Evolutionary conservation across 1,284 basidiomycete genomes (phyloP).

Genomic region (Coniferiporia sulphurascens): DNA sequence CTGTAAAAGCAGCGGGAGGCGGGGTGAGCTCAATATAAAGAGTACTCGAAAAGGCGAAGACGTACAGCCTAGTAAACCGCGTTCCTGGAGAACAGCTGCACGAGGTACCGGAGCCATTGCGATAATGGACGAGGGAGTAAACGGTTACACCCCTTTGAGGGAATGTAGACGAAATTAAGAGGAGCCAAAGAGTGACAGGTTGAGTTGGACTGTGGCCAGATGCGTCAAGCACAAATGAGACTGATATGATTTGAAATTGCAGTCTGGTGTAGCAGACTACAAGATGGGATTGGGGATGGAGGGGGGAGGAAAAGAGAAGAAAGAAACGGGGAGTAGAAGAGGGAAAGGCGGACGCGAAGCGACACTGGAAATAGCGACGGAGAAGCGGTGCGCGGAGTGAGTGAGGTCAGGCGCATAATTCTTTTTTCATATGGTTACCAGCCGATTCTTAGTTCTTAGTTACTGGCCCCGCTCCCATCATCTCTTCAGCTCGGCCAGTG

Average conservation of each 20-base stretch:
- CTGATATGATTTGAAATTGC: neutral
- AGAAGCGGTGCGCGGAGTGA: neutral
- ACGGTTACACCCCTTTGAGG: neutral
- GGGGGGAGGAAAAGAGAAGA: neutral
- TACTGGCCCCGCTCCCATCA: too few species aligned
- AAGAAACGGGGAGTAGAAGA: neutral
- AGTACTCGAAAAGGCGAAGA: neutral
- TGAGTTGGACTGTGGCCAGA: neutral
- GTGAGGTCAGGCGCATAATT: neutral
- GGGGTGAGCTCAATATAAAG: neutral
- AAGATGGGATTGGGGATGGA: neutral
- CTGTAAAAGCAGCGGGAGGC: neutral
- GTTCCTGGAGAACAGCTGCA: slow-evolving; percentile 12
- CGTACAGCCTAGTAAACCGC: slow-evolving; percentile 17
- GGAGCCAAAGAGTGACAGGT: slow-evolving; percentile 1
- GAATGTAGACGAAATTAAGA: neutral
- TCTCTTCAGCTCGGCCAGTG: too few species aligned
- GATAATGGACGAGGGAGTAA: neutral
- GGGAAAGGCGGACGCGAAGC: neutral
- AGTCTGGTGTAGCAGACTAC: neutral
- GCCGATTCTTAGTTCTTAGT: too few species aligned
- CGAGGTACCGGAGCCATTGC: neutral
- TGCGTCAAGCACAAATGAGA: slow-evolving; percentile 1
- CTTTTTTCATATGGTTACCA: too few species aligned
- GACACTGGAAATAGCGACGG: neutral